These are phyloP conservation scores for Cryomyces antarcticus DNA, from an alignment of 495 filamentous ascomycete species.

Conservation along the genomic window DNA sequence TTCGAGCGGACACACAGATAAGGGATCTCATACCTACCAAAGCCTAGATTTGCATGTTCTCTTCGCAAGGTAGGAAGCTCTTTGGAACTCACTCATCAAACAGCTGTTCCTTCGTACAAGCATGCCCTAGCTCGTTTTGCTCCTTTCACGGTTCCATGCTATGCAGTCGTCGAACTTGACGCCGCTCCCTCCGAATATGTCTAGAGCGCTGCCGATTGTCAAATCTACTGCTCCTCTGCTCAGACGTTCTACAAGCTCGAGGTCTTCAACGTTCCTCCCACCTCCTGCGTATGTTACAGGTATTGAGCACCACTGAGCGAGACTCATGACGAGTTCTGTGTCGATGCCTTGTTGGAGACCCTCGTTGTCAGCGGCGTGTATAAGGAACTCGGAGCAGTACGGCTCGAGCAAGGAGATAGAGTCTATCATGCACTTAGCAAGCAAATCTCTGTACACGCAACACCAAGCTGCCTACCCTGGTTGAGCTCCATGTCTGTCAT, in stretches of 20 bases:
- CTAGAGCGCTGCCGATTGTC: slow-evolving; percentile 88
- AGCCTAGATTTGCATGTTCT: too few species aligned
- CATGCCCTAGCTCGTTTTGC: too few species aligned
- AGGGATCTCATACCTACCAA: too few species aligned
- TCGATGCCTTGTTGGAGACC: slow-evolving; percentile 83
- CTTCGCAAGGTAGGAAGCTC: too few species aligned
- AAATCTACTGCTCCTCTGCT: slow-evolving; percentile 72
- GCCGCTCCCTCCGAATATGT: slow-evolving; percentile 78
- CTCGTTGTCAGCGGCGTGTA: slow-evolving; percentile 98
- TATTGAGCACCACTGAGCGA: slow-evolving; percentile 71
- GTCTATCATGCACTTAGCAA: slow-evolving; percentile 26
- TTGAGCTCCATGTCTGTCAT: slow-evolving; percentile 89
- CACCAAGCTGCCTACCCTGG: slow-evolving; percentile 31
- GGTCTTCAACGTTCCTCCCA: slow-evolving; percentile 56
- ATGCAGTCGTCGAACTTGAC: slow-evolving; percentile 80
- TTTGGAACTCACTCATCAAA: too few species aligned
- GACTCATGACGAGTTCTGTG: slow-evolving; percentile 50
- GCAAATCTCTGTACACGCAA: not conserved
- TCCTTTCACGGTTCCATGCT: slow-evolving; percentile 41
- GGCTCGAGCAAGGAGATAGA: slow-evolving; percentile 62
- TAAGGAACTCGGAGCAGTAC: slow-evolving; percentile 86
- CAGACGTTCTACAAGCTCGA: slow-evolving; percentile 56
- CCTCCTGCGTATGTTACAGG: slow-evolving; percentile 94
- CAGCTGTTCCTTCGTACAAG: too few species aligned
- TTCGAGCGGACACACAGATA: too few species aligned